These are phyloP conservation scores for Trichoderma harzianum DNA, from an alignment of 2,329 filamentous ascomycete genomes.

Conservation along the genomic window DNA sequence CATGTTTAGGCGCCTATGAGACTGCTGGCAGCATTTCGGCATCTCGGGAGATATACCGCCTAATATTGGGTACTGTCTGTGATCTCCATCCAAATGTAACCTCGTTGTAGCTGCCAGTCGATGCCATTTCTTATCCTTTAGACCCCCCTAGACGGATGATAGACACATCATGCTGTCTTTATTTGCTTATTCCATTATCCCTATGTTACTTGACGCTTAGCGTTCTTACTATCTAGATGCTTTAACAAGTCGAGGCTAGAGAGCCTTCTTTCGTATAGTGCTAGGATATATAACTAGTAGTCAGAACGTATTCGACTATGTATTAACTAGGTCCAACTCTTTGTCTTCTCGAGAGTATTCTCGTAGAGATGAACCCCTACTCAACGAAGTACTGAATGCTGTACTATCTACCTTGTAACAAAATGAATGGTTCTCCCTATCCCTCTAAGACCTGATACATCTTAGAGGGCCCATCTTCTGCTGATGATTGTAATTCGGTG, in stretches of 20 bases:
- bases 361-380: neutral
- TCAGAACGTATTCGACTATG: neutral
- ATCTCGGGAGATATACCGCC: neutral
- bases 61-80: neutral
- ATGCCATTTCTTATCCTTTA: neutral
- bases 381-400: neutral
- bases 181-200: neutral
- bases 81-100: neutral
- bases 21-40: neutral
- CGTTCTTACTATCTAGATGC: neutral
- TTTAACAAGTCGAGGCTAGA: neutral
- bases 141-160: neutral
- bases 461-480: neutral
- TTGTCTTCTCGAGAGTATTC: neutral
- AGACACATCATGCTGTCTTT: neutral
- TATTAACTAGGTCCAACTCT: neutral
- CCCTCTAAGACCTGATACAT: neutral
- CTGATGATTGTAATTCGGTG: neutral
- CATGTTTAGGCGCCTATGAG: neutral
- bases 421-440: neutral
- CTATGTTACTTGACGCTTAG: neutral
- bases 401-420: accelerated
- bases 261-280: neutral
- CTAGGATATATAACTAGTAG: neutral
- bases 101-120: neutral